phyloP scores from a whole-genome alignment of 2,329 filamentous ascomycete species.

The Camillea tinctor region DNA sequence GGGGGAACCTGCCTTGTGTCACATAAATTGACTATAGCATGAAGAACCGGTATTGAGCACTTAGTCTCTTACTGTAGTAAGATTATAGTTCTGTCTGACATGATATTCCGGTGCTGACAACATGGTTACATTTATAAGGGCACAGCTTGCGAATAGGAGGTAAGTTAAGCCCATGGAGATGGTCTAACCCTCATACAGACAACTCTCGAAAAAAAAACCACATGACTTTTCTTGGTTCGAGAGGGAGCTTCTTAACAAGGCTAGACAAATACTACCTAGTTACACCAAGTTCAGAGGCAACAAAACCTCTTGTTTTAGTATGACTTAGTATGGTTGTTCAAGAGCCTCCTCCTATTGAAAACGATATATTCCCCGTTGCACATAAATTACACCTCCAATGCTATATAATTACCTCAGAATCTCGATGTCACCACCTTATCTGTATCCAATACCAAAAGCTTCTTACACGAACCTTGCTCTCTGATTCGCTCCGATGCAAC shows the following conservation, averaged over 20 bases:
- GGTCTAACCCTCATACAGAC: not conserved
- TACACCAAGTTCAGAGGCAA: not conserved
- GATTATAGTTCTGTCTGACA: not conserved
- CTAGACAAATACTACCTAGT: not conserved
- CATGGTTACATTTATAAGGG: not conserved
- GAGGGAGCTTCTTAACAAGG: not conserved
- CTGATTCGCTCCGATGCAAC: not conserved
- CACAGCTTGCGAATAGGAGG: not conserved
- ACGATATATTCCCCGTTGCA: not conserved
- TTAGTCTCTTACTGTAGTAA: not conserved
- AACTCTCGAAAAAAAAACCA: not conserved
- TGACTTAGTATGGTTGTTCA: not conserved
- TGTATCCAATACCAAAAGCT: not conserved
- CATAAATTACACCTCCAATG: not conserved
- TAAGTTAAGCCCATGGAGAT: not conserved
- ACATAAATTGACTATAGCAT: not conserved
- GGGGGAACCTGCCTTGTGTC: not conserved
- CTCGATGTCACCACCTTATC: not conserved
- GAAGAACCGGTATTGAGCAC: not conserved
- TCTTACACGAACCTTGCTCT: not conserved
- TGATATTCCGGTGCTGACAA: not conserved
- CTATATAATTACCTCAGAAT: not conserved
- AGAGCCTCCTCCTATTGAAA: not conserved
- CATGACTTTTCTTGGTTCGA: not conserved
- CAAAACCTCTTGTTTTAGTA: not conserved